These are phyloP conservation scores for Pichia sp. DNA, from an alignment of 1,139 yeast genomes.

Conservation along the genomic window DNA sequence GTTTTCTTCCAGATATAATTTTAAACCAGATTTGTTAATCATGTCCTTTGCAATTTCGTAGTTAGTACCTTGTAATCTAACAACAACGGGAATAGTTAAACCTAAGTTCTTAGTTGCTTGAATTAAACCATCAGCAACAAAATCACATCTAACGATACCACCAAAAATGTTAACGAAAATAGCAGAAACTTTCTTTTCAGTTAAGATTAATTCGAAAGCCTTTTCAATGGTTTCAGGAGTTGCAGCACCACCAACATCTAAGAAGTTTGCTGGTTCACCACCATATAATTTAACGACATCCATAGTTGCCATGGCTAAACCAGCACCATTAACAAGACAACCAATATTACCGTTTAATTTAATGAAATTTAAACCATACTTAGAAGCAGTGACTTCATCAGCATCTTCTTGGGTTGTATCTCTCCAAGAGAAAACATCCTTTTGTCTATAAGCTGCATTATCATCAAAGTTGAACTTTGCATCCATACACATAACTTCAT, in stretches of 20 bases:
- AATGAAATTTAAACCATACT: conserved; percentile 89
- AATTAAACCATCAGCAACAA: conserved; percentile 94
- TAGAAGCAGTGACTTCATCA: conserved; percentile 87
- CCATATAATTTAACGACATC: conserved; percentile 97
- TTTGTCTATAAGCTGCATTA: conserved; percentile 91
- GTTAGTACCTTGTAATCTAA: conserved; percentile 98
- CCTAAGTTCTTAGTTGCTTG: conserved; percentile 87
- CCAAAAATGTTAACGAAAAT: conserved; percentile 98
- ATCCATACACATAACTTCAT: conserved; percentile 94
- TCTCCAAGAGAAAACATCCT: conserved; percentile 94
- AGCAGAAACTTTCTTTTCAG: conserved; percentile 87
- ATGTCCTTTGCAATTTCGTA: conserved; percentile 82
- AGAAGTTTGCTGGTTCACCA: conserved; percentile 98
- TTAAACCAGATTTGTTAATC: conserved; percentile 83
- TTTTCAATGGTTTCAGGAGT: conserved; percentile 96
- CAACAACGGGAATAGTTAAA: conserved; percentile 90
- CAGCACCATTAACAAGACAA: conserved; percentile 98
- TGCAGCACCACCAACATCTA: conserved; percentile 99
- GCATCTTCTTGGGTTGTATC: conserved; percentile 97
- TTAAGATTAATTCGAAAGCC: conserved; percentile 89
- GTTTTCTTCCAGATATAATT: conserved; percentile 86
- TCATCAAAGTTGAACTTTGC: conserved; percentile 98
- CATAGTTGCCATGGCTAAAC: conserved; percentile 99
- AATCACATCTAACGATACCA: conserved; percentile 99
- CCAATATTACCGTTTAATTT: conserved; percentile 98